Evolutionary conservation across 164 flowering plant species (phyloP), one percentile per base, ranked within the genome.

Genomic region (Vitis cinerea): DNA sequence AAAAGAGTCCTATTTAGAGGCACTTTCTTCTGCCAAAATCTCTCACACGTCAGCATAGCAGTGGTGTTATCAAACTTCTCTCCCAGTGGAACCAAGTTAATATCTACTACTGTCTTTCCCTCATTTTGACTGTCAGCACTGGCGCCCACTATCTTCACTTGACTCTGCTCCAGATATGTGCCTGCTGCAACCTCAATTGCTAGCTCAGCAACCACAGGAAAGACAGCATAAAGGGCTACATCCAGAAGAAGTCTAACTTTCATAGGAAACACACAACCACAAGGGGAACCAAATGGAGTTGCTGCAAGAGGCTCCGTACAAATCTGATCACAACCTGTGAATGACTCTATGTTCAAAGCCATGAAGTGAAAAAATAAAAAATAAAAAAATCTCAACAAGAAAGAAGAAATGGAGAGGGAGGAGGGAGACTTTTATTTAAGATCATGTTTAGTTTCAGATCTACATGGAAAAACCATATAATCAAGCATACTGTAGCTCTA

Each of bases 31-130:
- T 85, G 84, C 85, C 82, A 80, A 74, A 96, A 79, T 71, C 98
- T 87, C 59, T 91, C 87, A 65, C 80, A 91, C n/a, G 81, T 96
- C 61, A 96, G 86, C 8, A 74, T 73, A 47, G 99, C 99, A 67
- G 99, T 90, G 8, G 94, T 88, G 68, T 84, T 89, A 81, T 96
- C 99, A 88, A 96, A 96, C 76, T 87, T 93, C 68, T 93, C 97
- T 57, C 94, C 97, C 48, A 96, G 79, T 19, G 99, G 99, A 63
- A 96, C 92, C 86, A 96, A 78, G 77, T 93, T 79, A 61, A 93
- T 82, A 64, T 90, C 92, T 58, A 96, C 93, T n/a, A 86, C 72
- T 37, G 97, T 88, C 67, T 76, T 92, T 64, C 82, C 97, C 75
- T 89, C 92, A 79, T 89, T 81, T 64, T 81, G 83, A 77, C 70